Percentiles rank a stretch among this genome's conserved stretches.
phyloP scores from a whole-genome alignment of 805 yeast species.

The Pichia heedii region DNA sequence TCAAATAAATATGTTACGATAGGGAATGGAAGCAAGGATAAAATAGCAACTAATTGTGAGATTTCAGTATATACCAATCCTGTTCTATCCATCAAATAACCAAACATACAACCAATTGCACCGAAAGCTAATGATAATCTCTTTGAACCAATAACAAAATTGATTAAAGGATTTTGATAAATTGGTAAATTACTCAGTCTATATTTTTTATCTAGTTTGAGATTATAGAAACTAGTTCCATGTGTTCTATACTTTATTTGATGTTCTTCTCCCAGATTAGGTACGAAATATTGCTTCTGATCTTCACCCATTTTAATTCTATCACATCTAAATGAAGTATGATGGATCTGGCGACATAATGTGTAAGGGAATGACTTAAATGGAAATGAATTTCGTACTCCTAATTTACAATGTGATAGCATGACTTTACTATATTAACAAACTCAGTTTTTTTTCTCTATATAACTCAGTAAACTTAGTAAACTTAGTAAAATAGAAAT shows the following conservation, averaged over 20 bases:
- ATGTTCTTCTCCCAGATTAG: slow-evolving; percentile 16
- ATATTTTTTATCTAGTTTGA: slow-evolving; percentile 38
- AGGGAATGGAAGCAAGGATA: slow-evolving; percentile 49
- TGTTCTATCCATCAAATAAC: slow-evolving; percentile 49
- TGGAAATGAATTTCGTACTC: background rate
- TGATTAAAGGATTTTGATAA: slow-evolving; percentile 54
- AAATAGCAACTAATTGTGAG: slow-evolving; percentile 32
- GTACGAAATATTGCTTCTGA: slow-evolving; percentile 20
- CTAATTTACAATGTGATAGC: background rate
- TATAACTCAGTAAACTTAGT: no score
- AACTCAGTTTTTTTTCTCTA: background rate
- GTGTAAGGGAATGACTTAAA: background rate
- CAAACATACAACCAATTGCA: slow-evolving; percentile 50
- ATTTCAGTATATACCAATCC: slow-evolving; percentile 43
- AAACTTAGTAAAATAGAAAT: no score
- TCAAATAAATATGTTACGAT: slow-evolving; percentile 44
- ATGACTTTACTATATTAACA: no score
- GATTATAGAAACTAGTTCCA: slow-evolving; percentile 22
- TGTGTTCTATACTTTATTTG: slow-evolving; percentile 22
- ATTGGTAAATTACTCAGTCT: slow-evolving; percentile 53
- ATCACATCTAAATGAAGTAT: background rate
- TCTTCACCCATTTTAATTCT: slow-evolving; percentile 25
- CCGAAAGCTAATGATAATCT: slow-evolving; percentile 55
- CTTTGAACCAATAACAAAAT: slow-evolving; percentile 54
- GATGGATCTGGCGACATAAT: no score